Evolutionary conservation across 345 rosid genomes (phyloP).

Genomic region (Abelmoschus esculentus): DNA sequence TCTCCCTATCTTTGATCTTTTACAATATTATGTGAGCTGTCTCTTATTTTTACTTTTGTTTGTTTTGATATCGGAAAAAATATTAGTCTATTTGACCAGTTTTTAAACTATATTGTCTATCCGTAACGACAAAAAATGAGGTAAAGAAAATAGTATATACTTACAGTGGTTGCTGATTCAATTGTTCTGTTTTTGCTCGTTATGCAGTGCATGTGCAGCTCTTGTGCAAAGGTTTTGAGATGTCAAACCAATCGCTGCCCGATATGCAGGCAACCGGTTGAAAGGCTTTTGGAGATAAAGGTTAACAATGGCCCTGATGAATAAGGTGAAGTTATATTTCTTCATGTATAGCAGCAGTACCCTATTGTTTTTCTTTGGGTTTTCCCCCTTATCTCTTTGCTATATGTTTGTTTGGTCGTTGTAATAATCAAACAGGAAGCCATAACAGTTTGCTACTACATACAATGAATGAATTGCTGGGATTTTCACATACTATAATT

Average conservation of each 20-base stretch:
- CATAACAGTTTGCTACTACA: neutral
- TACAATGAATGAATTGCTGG: neutral
- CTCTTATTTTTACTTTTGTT: no score
- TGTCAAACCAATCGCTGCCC: conserved; percentile 86
- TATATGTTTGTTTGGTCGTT: conserved; percentile 8
- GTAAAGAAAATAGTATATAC: neutral
- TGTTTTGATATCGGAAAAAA: no score
- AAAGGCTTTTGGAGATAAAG: conserved; percentile 88
- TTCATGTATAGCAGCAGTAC: conserved; percentile 29
- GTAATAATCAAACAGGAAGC: conserved; percentile 22
- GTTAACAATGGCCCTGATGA: conserved; percentile 49
- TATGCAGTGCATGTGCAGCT: conserved; percentile 94
- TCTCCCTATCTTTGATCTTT: neutral
- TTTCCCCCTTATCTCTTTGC: neutral
- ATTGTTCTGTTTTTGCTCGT: neutral
- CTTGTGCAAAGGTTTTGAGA: conserved; percentile 91
- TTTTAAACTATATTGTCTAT: neutral
- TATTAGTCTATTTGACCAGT: neutral
- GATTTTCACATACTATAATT: conserved; percentile 5
- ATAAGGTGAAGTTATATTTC: conserved; percentile 17
- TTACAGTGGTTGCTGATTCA: neutral
- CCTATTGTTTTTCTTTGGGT: neutral
- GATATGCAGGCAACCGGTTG: conserved; percentile 90
- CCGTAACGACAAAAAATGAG: neutral
- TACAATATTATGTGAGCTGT: neutral